Conservation (phyloP, 1,139 yeast genomes). For the Taiozyma sp. region DNA sequence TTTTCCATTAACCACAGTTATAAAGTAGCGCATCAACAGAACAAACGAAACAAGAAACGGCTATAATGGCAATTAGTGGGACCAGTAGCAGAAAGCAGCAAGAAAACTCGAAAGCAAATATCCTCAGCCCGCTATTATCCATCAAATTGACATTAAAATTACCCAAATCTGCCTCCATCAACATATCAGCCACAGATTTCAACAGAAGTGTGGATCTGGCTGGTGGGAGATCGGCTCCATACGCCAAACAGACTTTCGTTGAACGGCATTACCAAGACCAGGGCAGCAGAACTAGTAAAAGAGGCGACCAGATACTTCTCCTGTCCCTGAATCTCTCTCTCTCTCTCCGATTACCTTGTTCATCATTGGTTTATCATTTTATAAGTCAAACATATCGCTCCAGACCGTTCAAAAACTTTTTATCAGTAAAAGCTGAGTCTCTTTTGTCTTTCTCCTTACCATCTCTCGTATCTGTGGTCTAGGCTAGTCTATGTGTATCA, state of each 20-base stretch:
- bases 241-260: too few relatives aligned
- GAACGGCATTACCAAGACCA: too few relatives aligned
- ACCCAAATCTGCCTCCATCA: not conserved
- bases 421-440: not conserved
- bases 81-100: not conserved
- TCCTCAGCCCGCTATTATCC: not conserved
- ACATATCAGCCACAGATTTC: not conserved
- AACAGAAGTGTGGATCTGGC: not conserved
- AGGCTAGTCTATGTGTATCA: not conserved
- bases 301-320: too few relatives aligned
- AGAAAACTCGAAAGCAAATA: not conserved
- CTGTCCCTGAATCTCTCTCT: not conserved
- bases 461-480: too few relatives aligned
- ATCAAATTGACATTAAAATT: not conserved
- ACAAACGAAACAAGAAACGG: not conserved
- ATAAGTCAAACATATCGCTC: not conserved
- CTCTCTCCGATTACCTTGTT: not conserved
- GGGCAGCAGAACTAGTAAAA: too few relatives aligned
- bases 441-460: too few relatives aligned
- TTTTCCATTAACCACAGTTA: not conserved
- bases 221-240: not conserved
- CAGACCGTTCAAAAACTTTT: not conserved
- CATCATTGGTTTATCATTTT: not conserved
- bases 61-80: too few relatives aligned
- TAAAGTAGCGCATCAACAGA: not conserved